Conservation (phyloP, 805 yeast species). For the Sugiyamaella valdiviana region DNA sequence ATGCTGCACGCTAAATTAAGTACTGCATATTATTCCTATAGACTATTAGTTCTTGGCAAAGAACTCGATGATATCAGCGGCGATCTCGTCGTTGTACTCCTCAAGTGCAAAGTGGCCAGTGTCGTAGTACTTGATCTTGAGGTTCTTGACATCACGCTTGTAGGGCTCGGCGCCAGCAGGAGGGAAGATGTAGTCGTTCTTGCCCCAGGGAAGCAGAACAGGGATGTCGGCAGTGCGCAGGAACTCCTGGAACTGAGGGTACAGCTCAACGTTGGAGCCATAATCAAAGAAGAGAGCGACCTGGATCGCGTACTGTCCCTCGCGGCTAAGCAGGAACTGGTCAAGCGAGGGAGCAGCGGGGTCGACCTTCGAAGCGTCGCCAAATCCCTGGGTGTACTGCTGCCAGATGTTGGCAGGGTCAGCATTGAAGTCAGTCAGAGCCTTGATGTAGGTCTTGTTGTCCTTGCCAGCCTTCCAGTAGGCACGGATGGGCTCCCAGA, state of each 20-base stretch:
- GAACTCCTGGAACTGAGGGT: constrained; percentile 36
- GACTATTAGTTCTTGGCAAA: neutral
- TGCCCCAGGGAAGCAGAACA: constrained; percentile 38
- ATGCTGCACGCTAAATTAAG: too few species aligned
- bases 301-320: constrained; percentile 31
- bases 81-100: constrained; percentile 30
- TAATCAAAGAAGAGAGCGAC: constrained; percentile 35
- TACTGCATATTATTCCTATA: too few species aligned
- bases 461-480: constrained; percentile 30
- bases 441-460: constrained; percentile 11
- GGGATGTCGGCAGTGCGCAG: constrained; percentile 33
- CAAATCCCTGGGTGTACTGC: constrained; percentile 34
- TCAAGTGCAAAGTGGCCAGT: constrained; percentile 40
- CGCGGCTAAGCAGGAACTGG: constrained; percentile 24
- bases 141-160: constrained; percentile 30
- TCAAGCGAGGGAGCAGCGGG: constrained; percentile 34
- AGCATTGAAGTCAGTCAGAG: constrained; percentile 6
- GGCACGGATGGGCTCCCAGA: constrained; percentile 36
- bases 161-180: constrained; percentile 37
- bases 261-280: constrained; percentile 31
- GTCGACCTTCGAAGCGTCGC: constrained; percentile 25
- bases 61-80: constrained; percentile 27
- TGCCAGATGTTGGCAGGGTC: constrained; percentile 18
- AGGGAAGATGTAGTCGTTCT: constrained; percentile 35
- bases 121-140: constrained; percentile 28